Percentiles rank a stretch among this genome's conserved stretches.
Evolutionary conservation across 768 basidiomycete species (phyloP).

Genomic region (Gyrodon lividus): DNA sequence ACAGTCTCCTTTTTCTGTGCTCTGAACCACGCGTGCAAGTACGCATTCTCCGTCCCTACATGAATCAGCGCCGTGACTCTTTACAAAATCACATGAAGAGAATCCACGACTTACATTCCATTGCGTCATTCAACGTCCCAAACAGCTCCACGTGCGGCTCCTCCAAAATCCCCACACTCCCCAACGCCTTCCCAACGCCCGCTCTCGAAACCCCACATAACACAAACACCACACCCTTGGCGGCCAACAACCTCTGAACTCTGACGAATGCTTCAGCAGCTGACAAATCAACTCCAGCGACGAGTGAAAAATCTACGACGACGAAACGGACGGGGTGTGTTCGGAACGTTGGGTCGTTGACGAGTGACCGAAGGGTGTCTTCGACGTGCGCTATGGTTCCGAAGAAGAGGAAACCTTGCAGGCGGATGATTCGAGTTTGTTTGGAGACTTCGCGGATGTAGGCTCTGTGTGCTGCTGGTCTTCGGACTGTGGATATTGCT

Average conservation of each 20-base stretch:
- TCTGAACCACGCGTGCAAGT: conserved; percentile 77
- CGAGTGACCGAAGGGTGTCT: conserved; percentile 73
- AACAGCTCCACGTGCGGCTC: conserved; percentile 80
- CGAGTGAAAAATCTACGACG: conserved; percentile 82
- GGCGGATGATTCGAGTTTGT: conserved; percentile 82
- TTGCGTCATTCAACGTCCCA: conserved; percentile 78
- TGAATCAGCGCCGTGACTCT: conserved; percentile 4
- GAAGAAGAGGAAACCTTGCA: conserved; percentile 94
- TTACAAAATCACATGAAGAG: conserved; percentile 1
- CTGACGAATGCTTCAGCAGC: conserved; percentile 94
- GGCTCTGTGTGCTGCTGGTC: conserved; percentile 82
- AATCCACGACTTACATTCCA: conserved; percentile 75
- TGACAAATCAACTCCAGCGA: conserved; percentile 90
- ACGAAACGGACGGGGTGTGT: conserved; percentile 84
- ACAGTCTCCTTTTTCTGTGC: conserved; percentile 57
- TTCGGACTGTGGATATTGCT: conserved; percentile 86
- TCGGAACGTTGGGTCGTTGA: conserved; percentile 71
- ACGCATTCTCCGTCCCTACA: conserved; percentile 90
- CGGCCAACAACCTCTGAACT: conserved; percentile 75
- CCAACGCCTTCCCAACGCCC: conserved; percentile 67
- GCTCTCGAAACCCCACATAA: conserved; percentile 80
- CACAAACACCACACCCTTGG: conserved; percentile 79
- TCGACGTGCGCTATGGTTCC: conserved; percentile 93
- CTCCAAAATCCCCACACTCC: conserved; percentile 78
- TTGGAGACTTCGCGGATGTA: conserved; percentile 92